These are phyloP conservation scores for Pseudonitzschia multistriata DNA, from an alignment of 108 stramenopile species.

Conservation along the genomic window DNA sequence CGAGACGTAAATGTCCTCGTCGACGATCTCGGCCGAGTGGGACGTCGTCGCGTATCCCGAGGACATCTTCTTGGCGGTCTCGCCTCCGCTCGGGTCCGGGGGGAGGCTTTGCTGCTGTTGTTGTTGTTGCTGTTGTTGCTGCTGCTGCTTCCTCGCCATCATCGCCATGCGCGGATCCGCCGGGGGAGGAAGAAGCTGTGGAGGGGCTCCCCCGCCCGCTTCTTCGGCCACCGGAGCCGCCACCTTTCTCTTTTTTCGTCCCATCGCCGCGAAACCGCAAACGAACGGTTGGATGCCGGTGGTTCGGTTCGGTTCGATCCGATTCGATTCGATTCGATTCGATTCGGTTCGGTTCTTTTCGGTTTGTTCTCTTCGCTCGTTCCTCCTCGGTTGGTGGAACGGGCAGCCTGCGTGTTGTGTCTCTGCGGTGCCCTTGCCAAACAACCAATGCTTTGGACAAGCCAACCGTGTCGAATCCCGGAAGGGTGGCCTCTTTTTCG, in stretches of 20 bases:
- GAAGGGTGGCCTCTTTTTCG: no score
- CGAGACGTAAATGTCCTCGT: conserved; percentile 77
- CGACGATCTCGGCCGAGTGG: conserved; percentile 72
- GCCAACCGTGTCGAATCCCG: no score
- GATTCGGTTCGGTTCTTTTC: no score
- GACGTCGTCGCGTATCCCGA: conserved; percentile 68
- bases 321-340: no score
- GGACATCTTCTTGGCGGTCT: conserved; percentile 2
- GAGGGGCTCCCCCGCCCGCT: background rate
- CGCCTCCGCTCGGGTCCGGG: background rate
- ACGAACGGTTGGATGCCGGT: background rate
- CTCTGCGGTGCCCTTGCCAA: no score
- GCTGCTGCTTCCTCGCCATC: background rate
- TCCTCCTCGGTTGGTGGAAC: no score
- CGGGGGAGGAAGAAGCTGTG: background rate
- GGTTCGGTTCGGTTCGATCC: background rate
- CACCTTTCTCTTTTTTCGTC: conserved; percentile 41
- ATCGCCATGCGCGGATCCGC: background rate
- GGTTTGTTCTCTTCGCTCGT: no score
- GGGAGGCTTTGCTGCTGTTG: background rate
- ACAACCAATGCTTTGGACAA: no score
- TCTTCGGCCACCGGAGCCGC: conserved; percentile 9
- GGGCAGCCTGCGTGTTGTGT: no score
- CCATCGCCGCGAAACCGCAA: no score
- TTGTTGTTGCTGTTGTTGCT: background rate